Base-by-base conservation (phyloP, 2,329 filamentous ascomycete genomes). In the Fusarium sororula region DNA sequence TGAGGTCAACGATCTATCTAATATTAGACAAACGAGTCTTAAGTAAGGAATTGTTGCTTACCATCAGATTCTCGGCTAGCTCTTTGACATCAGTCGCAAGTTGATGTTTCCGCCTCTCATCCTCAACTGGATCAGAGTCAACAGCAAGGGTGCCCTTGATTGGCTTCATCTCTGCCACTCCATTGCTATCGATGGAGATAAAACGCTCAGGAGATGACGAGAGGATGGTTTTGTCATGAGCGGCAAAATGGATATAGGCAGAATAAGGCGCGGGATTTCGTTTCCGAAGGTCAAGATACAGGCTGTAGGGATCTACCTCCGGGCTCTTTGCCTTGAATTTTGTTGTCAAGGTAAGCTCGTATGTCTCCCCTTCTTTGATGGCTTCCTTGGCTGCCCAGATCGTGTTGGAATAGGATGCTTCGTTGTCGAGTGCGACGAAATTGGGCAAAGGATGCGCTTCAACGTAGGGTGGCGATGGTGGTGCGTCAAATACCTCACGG, bases 1-100 rank as follows among this genome's bases (percentile, higher is more conserved):
- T 54, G 13, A 54, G 50, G 24, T 54, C 50, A 22, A 54, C 50
- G 18, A 54, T 54, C 50, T 54, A 5, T 7, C 0, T 3, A 24
- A 20, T 0, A 8, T 51, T 35, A 51, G 48, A 3, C 11, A 24
- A 24, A 3, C 17, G 11, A 24, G 4, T 11, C 12, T 51, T 2
- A 0, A 35, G 3, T 2, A 20, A 24, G 7, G 0, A 2, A 2
- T 5, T 22, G 15, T 1, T 38, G 13, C 32, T 26, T 38, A 54
- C 50, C 50, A 54, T 54, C 6, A 54, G 24, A 20, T 54, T 54
- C 2, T 54, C 50, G 1, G 50, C 50, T 1, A 54, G 18, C 24
- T 54, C 50, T 15, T 54, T 54, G 9, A 54, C 50, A 0, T 54
- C 50, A 0, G 50, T 54, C 3, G 50, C 50, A 26, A 54, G 50